A percentile compares a stretch with the other conserved stretches of the same genome.
phyloP scores from a whole-genome alignment of 495 filamentous ascomycete genomes.

The Penicillium egyptiacum region DNA sequence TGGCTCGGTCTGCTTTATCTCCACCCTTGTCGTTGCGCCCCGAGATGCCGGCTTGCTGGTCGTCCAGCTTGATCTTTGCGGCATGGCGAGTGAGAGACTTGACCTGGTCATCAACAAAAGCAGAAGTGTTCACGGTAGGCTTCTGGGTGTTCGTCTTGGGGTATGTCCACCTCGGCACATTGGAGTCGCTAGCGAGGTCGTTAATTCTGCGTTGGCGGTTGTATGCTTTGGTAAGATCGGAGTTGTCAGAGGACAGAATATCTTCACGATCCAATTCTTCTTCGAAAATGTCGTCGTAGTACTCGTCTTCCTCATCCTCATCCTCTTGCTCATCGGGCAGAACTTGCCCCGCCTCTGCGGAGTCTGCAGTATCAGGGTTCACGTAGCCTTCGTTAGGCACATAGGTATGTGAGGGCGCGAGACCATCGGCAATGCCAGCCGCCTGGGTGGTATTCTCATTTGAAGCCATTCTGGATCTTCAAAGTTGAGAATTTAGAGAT shows the following conservation, averaged over 20 bases:
- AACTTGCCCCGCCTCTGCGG: conserved; percentile 41
- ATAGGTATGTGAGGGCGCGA: conserved; percentile 53
- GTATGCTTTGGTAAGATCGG: conserved; percentile 83
- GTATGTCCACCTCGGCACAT: conserved; percentile 54
- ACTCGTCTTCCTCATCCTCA: conserved; percentile 52
- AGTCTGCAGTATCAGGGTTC: conserved; percentile 32
- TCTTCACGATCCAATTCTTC: conserved; percentile 59
- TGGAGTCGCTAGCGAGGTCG: conserved; percentile 57
- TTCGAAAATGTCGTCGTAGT: conserved; percentile 59
- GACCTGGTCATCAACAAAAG: conserved; percentile 84
- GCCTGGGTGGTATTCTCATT: conserved; percentile 24
- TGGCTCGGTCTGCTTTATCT: conserved; percentile 91
- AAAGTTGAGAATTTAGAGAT: conserved; percentile 11
- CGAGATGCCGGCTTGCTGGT: conserved; percentile 53
- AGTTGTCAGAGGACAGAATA: conserved; percentile 55
- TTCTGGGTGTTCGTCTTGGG: conserved; percentile 84
- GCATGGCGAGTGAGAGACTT: conserved; percentile 81
- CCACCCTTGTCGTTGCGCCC: conserved; percentile 51
- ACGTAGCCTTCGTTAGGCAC: conserved; percentile 57
- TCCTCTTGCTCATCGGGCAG: conserved; percentile 31
- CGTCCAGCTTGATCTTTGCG: conserved; percentile 81
- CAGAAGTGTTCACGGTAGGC: conserved; percentile 73
- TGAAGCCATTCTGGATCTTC: conserved; percentile 28
- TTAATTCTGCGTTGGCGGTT: conserved; percentile 75
- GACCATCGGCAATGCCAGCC: conserved; percentile 44